Evolutionary conservation across 208 protist genomes (phyloP).

Genomic region (Crithidia acanthocephali): DNA sequence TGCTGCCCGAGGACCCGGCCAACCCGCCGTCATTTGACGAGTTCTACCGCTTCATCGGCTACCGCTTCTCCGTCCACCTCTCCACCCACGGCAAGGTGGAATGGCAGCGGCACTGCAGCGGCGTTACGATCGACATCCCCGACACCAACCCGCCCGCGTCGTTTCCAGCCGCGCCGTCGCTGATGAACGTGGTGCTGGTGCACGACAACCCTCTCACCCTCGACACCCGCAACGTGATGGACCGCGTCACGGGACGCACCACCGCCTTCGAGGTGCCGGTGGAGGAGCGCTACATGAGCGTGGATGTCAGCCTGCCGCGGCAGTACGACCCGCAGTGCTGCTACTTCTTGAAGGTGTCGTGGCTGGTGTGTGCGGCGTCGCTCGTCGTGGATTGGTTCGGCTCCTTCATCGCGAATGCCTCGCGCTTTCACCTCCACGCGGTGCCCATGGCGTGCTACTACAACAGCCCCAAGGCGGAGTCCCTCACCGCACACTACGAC

Average conservation of each 20-base stretch:
- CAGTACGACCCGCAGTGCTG: constrained; percentile 61
- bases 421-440: constrained; percentile 59
- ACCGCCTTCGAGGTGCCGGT: constrained; percentile 50
- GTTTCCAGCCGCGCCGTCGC: constrained; percentile 30
- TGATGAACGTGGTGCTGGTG: constrained; percentile 58
- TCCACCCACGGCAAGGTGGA: constrained; percentile 40
- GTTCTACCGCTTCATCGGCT: constrained; percentile 74
- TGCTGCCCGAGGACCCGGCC: constrained; percentile 63
- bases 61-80: constrained; percentile 68
- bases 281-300: constrained; percentile 65
- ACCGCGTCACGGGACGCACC: constrained; percentile 63
- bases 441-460: constrained; percentile 64
- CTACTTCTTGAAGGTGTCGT: constrained; percentile 73
- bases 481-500: constrained; percentile 46
- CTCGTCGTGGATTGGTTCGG: constrained; percentile 76
- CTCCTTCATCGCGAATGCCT: constrained; percentile 71
- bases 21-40: constrained; percentile 57
- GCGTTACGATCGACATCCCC: constrained; percentile 39
- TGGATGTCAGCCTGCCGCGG: constrained; percentile 63
- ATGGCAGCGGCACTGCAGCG: constrained; percentile 44
- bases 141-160: constrained; percentile 7
- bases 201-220: constrained; percentile 51
- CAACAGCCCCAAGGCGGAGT: constrained; percentile 35
- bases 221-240: constrained; percentile 54
- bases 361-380: constrained; percentile 74